A percentile compares a stretch with the other conserved stretches of the same genome.
Evolutionary conservation across 2,329 filamentous ascomycete genomes (phyloP).

Genomic region (Fusarium oligoseptatum): DNA sequence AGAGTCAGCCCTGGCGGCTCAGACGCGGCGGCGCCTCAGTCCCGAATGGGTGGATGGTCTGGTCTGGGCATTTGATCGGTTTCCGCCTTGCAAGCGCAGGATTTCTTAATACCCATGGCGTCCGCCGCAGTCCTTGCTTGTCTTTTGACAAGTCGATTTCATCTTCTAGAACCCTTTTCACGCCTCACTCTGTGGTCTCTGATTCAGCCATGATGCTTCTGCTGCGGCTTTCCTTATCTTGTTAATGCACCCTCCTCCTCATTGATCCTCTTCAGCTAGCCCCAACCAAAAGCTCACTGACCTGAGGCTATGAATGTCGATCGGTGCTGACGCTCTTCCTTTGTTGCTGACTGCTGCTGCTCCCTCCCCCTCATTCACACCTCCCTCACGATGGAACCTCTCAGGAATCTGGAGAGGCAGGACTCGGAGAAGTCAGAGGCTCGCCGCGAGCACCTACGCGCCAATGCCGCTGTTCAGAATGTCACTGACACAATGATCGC

Average conservation of each 20-base stretch:
- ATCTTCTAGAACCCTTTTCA: conserved; percentile 1
- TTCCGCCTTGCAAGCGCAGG: conserved; percentile 25
- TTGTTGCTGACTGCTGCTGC: conserved; percentile 24
- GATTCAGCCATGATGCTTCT: conserved; percentile 23
- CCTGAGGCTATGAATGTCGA: conserved; percentile 24
- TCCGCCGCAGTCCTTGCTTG: conserved; percentile 8
- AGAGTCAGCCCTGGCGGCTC: conserved; percentile 33
- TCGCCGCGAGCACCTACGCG: conserved; percentile 29
- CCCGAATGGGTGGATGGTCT: conserved; percentile 14
- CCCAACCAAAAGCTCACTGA: not conserved
- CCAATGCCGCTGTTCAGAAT: conserved; percentile 36
- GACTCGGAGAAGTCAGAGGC: conserved; percentile 43
- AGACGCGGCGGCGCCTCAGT: conserved; percentile 19
- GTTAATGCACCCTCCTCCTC: not conserved
- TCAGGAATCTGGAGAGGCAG: conserved; percentile 27
- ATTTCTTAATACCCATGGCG: conserved; percentile 17
- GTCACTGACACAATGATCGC: conserved; percentile 44
- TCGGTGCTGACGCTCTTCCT: conserved; percentile 18
- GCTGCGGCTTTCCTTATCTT: conserved; percentile 4
- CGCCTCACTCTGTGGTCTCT: not conserved
- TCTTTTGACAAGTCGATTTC: not conserved
- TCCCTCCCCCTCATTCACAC: not conserved
- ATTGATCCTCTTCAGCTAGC: not conserved
- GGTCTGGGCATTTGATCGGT: conserved; percentile 11
- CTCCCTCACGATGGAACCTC: conserved; percentile 39